Evolutionary conservation across 306 rosid genomes (phyloP), one percentile per base, ranked within the genome.

Genomic region (Hylodesmum podocarpum): DNA sequence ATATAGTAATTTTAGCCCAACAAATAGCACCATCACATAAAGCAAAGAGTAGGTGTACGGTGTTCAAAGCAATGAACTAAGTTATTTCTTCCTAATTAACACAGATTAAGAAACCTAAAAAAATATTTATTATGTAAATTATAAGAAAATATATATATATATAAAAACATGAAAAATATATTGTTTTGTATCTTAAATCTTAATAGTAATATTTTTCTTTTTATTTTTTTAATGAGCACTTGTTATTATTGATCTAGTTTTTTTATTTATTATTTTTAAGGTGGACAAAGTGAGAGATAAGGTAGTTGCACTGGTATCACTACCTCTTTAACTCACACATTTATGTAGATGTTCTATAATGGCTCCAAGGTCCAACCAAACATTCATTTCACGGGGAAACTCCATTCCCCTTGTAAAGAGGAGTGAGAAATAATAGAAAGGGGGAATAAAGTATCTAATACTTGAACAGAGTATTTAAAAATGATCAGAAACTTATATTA

Each of bases 331-430:
- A 86, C 82, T 53, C 91, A 29, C 85, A 86, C 89, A 90, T 84
- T 85, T 76, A 90, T 84, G 77, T 77, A 66, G 62, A 59, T 73
- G 66, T 27, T 63, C 73, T 77, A 58, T 53, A 78, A 82, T 82
- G 84, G 66, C 78, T 80, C 69, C 88, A 75, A 81, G 83, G 88
- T 79, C 77, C 91, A 79, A 81, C 87, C 96, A 92, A 89, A 92
- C 97, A 92, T 92, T 90, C 97, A 92, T 87, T 80, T 86, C 91
- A 77, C 77, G 57, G 87, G 91, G 84, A 88, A 84, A 73, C 82
- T 72, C 84, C 80, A 76, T 81, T 66, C 70, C 69, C 76, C 78
- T 16, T 77, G 27, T 49, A 59, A 66, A 79, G 59, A 78, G 69
- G 69, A 81, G 47, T 15, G 46, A 77, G 70, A 80, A n/a, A n/a